Percentiles rank a stretch among this genome's conserved stretches.
Conservation (phyloP, 306 rosid genomes). For the Acacia acuminata region DNA sequence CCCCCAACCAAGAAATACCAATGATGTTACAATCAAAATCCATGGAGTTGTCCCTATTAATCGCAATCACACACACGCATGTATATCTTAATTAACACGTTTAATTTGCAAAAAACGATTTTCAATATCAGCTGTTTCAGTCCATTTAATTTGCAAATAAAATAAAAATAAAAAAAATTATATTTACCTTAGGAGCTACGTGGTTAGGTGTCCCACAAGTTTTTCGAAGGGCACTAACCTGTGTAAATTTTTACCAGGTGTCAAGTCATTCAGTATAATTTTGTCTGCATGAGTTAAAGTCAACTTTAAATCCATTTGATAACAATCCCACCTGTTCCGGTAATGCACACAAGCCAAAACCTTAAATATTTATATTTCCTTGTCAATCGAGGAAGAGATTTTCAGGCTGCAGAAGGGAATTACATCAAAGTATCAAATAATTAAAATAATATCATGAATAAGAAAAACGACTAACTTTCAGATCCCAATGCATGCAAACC, state of each 20-base stretch:
- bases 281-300: neutral
- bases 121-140: too few species aligned
- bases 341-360: constrained; percentile 88
- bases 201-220: constrained; percentile 95
- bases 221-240: constrained; percentile 84
- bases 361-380: constrained; percentile 85
- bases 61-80: too few species aligned
- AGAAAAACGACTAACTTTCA: neutral
- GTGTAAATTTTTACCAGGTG: constrained; percentile 45
- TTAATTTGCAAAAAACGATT: too few species aligned
- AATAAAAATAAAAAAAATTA: too few species aligned
- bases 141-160: too few species aligned
- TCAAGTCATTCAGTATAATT: constrained; percentile 9
- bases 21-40: too few species aligned
- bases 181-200: constrained; percentile 89
- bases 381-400: constrained; percentile 86
- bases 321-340: constrained; percentile 76
- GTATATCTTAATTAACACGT: too few species aligned
- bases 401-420: constrained; percentile 69
- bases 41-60: too few species aligned
- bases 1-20: too few species aligned
- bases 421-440: constrained; percentile 4
- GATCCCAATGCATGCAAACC: constrained; percentile 46
- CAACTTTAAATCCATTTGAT: neutral
- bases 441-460: constrained; percentile 22